Evolutionary conservation across 2,329 filamentous ascomycete genomes (phyloP), one percentile per base, ranked within the genome.

Genomic region (Herpotrichia juniperi): DNA sequence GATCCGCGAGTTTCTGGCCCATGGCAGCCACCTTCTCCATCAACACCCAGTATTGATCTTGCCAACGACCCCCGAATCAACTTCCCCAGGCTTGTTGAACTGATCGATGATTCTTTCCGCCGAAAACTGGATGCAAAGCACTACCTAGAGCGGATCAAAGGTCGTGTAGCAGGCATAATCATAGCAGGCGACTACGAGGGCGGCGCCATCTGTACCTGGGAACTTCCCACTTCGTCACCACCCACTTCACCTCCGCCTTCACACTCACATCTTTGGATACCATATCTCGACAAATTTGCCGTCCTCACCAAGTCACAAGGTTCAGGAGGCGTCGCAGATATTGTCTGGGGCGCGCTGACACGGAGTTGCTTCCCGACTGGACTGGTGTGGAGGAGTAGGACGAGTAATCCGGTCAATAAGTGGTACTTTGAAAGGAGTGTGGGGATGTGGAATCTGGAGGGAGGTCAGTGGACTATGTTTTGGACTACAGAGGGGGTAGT

Each of bases 181-280:
- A 90, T 99, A 44, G 94, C 93, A 0, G 94, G 94, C 6, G 90
- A 96, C 67, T 99, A 99, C 74, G 94, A 99, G 79, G 94, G 94
- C 46, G 93, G 91, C 1, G 94, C 94, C 1, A 89, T 99, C 39
- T 78, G 97, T 17, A 99, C 94, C 0, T 99, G 94, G 94, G 94
- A 99, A 76, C 81, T 81, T 26, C 91, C 93, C 0, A 50, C 82
- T 79, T 0, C 84, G 80, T 17, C 75, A 78, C 39, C 28, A 24
- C 14, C 9, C 47, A 53, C 10, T 11, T 16, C 10, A 16, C 11
- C 11, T 4, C 19, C 45, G n/a, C 25, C 16, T 31, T 42, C 50
- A 2, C 52, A 85, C 46, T 81, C 81, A 1, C 83, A 89, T 60
- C 55, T 67, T 26, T 72, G 66, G 61, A 90, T 99, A 0, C 94